phyloP scores from a whole-genome alignment of 176 grass and related monocot genomes.

The Musa acuminata region DNA sequence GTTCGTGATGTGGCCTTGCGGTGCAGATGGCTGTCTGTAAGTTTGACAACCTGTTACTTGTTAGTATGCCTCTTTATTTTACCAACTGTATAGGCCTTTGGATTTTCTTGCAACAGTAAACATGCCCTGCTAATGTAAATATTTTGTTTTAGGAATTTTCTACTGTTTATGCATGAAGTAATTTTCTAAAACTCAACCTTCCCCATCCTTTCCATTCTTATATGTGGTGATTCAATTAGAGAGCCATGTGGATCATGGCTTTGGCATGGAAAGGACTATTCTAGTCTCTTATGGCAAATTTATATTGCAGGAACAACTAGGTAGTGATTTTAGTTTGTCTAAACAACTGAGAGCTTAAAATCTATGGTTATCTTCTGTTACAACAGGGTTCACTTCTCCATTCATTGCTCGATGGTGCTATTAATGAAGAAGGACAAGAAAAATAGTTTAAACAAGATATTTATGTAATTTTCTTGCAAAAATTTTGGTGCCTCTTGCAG shows the following conservation, averaged over 20 bases:
- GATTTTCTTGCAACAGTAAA: background rate
- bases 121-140: background rate
- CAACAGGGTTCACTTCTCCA: background rate
- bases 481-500: background rate
- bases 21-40: slow-evolving; percentile 92
- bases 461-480: background rate
- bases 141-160: background rate
- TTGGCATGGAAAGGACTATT: background rate
- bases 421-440: background rate
- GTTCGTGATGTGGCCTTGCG: slow-evolving; percentile 90
- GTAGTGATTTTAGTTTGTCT: background rate
- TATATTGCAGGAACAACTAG: background rate
- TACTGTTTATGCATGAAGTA: background rate
- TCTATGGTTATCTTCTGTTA: background rate
- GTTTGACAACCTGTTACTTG: slow-evolving; percentile 19
- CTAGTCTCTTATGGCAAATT: background rate
- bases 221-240: background rate
- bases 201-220: background rate
- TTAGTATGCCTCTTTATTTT: background rate
- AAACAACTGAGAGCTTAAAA: background rate
- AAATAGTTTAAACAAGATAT: background rate
- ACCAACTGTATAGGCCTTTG: background rate
- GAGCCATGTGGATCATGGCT: background rate
- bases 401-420: background rate
- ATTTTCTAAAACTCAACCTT: background rate